Conservation (phyloP, 139 green algal species). For the Chlamydomonas asymmetrica region DNA sequence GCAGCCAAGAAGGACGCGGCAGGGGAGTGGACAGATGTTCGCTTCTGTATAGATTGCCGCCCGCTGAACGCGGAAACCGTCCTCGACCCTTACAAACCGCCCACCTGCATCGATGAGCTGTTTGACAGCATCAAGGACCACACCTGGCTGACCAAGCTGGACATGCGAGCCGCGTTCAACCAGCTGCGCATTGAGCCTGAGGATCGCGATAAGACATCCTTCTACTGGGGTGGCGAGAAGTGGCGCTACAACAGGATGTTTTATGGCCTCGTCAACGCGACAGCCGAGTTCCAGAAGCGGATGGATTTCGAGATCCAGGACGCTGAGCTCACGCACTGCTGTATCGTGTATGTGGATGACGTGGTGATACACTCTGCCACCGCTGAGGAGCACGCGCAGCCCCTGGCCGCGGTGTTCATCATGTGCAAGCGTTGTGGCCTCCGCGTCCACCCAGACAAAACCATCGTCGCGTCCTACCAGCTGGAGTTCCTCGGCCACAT, state of each 20-base stretch:
- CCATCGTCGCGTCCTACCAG: not conserved
- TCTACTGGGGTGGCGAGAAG: too few species aligned
- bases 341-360: slow-evolving; percentile 34
- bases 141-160: slow-evolving; percentile 33
- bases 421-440: slow-evolving; percentile 7
- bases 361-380: slow-evolving; percentile 4
- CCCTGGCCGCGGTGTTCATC: slow-evolving; percentile 5
- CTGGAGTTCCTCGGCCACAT: slow-evolving; percentile 43
- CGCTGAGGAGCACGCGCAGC: slow-evolving; percentile 12
- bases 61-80: slow-evolving; percentile 26
- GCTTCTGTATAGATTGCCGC: slow-evolving; percentile 31
- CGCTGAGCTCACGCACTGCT: slow-evolving; percentile 5
- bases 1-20: slow-evolving; percentile 27
- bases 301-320: slow-evolving; percentile 7
- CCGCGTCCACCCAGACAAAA: slow-evolving; percentile 21
- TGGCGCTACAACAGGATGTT: too few species aligned
- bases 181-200: slow-evolving; percentile 20
- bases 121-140: slow-evolving; percentile 12
- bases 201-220: not conserved
- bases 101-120: slow-evolving; percentile 27
- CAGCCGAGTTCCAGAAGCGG: slow-evolving; percentile 14
- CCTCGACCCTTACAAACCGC: slow-evolving; percentile 25
- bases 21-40: slow-evolving; percentile 16
- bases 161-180: slow-evolving; percentile 29
- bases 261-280: too few species aligned